A percentile compares a stretch with the other conserved stretches of the same genome.
Conservation (phyloP, 2,329 filamentous ascomycete genomes). For the Alternaria sp. region DNA sequence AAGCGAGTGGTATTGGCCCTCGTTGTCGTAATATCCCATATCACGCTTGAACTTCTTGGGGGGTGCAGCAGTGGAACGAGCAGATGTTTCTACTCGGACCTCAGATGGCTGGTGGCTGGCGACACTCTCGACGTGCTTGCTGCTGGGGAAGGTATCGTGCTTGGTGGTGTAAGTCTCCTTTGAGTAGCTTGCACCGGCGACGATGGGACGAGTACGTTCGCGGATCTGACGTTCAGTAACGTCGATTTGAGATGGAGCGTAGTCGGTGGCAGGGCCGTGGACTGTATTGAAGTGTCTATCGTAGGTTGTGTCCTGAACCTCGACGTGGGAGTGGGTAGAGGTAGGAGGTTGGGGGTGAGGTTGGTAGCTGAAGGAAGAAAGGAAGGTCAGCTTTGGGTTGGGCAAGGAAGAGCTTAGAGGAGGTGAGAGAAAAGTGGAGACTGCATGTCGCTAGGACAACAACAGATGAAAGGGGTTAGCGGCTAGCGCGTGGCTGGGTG, state of each 20-base stretch:
- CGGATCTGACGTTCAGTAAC: conserved; percentile 69
- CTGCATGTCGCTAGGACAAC: conserved; percentile 52
- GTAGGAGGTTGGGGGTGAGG: conserved; percentile 61
- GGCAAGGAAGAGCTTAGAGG: conserved; percentile 45
- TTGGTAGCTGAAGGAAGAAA: conserved; percentile 61
- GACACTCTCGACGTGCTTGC: conserved; percentile 45
- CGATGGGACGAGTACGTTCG: conserved; percentile 66
- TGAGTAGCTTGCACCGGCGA: conserved; percentile 55
- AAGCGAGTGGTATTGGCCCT: conserved; percentile 78
- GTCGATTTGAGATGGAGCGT: conserved; percentile 67
- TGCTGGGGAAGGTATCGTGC: conserved; percentile 52
- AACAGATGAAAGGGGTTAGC: conserved; percentile 49
- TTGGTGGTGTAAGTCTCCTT: conserved; percentile 53
- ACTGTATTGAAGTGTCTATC: conserved; percentile 59
- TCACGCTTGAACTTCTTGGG: conserved; percentile 63
- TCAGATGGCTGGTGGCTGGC: conserved; percentile 54
- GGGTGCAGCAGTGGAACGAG: conserved; percentile 62
- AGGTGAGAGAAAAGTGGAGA: conserved; percentile 50
- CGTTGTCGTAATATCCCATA: conserved; percentile 84
- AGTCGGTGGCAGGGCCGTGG: conserved; percentile 60
- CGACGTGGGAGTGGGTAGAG: conserved; percentile 72
- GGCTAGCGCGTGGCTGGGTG: conserved; percentile 40
- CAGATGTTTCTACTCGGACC: conserved; percentile 61
- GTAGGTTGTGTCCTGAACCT: conserved; percentile 66
- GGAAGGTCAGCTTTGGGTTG: conserved; percentile 46